phyloP scores from a whole-genome alignment of 495 filamentous ascomycete genomes.

The Opeltia flavorubescens region DNA sequence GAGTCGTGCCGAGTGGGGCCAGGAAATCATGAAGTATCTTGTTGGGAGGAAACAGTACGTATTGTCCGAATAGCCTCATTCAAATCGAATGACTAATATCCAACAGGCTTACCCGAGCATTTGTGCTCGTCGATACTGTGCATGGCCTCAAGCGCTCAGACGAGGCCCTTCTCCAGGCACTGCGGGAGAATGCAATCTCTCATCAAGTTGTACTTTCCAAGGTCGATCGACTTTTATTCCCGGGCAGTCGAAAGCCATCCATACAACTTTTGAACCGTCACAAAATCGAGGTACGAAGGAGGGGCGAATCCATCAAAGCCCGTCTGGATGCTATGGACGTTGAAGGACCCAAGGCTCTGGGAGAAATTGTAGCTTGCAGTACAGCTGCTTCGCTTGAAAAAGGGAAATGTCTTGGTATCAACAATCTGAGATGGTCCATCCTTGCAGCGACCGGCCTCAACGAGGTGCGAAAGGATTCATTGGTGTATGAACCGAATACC shows the following conservation, averaged over 20 bases:
- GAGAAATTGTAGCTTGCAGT: conserved; percentile 37
- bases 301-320: conserved; percentile 11
- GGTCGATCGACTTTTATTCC: conserved; percentile 41
- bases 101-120: conserved; percentile 52
- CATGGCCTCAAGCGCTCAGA: conserved; percentile 73
- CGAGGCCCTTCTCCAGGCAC: conserved; percentile 44
- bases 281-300: conserved; percentile 14
- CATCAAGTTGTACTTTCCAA: conserved; percentile 79
- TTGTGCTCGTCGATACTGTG: conserved; percentile 66
- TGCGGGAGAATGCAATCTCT: conserved; percentile 47
- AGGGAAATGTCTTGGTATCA: conserved; percentile 29
- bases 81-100: neutral
- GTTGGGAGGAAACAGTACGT: conserved; percentile 48
- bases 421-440: conserved; percentile 36
- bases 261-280: conserved; percentile 19
- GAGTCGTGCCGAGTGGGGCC: conserved; percentile 65
- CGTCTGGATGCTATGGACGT: conserved; percentile 19
- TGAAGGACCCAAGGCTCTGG: conserved; percentile 31
- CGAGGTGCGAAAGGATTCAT: neutral
- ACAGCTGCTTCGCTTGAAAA: conserved; percentile 20
- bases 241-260: neutral
- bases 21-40: conserved; percentile 77
- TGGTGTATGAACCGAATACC: too few species aligned
- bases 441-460: conserved; percentile 31
- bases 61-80: neutral